Evolutionary conservation across 1,284 basidiomycete genomes (phyloP), one percentile per base, ranked within the genome.

Genomic region (Lignosus rhinocerotis): DNA sequence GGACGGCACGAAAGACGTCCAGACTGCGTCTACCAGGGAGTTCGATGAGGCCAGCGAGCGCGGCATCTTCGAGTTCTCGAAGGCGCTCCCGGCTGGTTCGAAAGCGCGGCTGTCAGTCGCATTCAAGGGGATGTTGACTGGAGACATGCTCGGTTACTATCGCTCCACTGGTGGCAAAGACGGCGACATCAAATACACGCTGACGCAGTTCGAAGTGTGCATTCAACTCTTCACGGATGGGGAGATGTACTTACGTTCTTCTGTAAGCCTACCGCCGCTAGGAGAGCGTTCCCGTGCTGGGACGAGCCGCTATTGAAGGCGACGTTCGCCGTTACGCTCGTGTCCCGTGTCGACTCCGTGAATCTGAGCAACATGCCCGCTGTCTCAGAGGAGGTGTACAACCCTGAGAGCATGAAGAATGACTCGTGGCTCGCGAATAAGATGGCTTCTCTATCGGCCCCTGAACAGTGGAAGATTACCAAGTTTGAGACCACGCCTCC

Each of bases 221-320:
- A 10, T n/a, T 16, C n/a, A 19, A 17, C n/a, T 10, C n/a, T 1
- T 21, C n/a, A 21, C 7, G 16, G 1, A 17, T n/a, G 21, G 12
- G 34, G 21, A 17, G 25, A n/a, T 21, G 43, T 2, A 30, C 43
- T 11, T 30, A 30, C 19, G 41, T 19, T 32, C 42, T 8, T 42
- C 32, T 41, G 55, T 34, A 17, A 98, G 87, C 88, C 96, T 17
- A 97, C 94, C 30, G 86, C 88, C 58, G 94, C 94, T 5, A 81
- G 95, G 58, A 80, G 85, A 52, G 88, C 89, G 10, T 92, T 94
- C 74, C 93, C 93, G 31, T 90, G 85, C 73, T 98, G 93, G 92
- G 96, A 98, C 72, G 95, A 98, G 73, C 96, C 96, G 25, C 81
- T 87, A 21, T 81, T 97, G 69, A 98, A 98, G 75, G 91, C 95